Evolutionary conservation across 805 yeast species (phyloP).

Genomic region (Saccharomyces paradoxus): DNA sequence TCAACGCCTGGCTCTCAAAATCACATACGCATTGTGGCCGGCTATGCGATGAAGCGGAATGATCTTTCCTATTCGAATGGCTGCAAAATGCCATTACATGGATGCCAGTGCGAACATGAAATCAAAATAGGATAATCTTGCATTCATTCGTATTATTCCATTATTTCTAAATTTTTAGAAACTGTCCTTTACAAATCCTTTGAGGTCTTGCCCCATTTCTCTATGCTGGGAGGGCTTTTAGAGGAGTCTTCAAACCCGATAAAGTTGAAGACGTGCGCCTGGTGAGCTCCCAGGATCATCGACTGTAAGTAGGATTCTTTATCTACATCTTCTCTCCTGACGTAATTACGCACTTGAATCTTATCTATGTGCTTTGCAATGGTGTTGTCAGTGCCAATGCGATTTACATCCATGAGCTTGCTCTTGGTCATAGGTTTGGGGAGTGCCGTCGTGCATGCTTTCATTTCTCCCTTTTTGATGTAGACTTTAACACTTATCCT

Average conservation of each 20-base stretch:
- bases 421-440: slow-evolving; percentile 85
- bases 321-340: slow-evolving; percentile 37
- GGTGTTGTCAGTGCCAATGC: slow-evolving; percentile 98
- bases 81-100: neutral
- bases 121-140: slow-evolving; percentile 21
- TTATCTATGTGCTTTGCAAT: slow-evolving; percentile 95
- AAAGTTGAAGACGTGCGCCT: slow-evolving; percentile 83
- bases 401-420: slow-evolving; percentile 93
- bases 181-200: slow-evolving; percentile 46
- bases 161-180: slow-evolving; percentile 48
- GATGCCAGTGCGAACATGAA: slow-evolving; percentile 21
- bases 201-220: slow-evolving; percentile 60
- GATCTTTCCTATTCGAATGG: neutral
- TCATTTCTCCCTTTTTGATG: slow-evolving; percentile 50
- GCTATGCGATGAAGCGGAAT: neutral
- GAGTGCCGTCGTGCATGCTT: slow-evolving; percentile 69
- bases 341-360: slow-evolving; percentile 59
- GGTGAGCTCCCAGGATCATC: slow-evolving; percentile 77
- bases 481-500: slow-evolving; percentile 46
- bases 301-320: slow-evolving; percentile 52
- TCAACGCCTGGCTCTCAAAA: neutral
- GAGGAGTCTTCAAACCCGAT: slow-evolving; percentile 62
- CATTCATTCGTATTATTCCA: slow-evolving; percentile 22
- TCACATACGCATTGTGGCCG: neutral
- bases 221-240: slow-evolving; percentile 79